Percentiles rank a stretch among this genome's conserved stretches.
Conservation (phyloP, 352 stramenopile species). For the Phytophthora citrophthora region DNA sequence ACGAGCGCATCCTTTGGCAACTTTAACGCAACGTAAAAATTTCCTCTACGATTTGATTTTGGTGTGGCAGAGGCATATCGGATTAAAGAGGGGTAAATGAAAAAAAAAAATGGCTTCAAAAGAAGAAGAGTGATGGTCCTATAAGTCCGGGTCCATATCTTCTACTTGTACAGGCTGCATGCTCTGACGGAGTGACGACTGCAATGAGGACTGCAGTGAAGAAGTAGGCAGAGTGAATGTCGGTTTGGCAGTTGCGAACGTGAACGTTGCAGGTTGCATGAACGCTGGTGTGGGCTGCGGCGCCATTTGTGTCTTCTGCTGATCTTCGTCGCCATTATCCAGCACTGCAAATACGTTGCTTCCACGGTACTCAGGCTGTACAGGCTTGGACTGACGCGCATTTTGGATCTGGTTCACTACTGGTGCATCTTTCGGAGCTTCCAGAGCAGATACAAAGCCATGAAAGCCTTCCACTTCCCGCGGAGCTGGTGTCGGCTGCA, state of each 20-base stretch:
- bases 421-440: constrained; percentile 51
- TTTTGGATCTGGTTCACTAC: constrained; percentile 28
- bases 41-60: not conserved
- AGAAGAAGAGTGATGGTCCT: constrained; percentile 3
- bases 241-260: constrained; percentile 38
- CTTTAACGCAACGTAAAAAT: not conserved
- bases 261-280: constrained; percentile 77
- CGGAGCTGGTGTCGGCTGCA: constrained; percentile 10
- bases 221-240: constrained; percentile 31
- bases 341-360: constrained; percentile 75
- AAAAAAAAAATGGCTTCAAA: not conserved
- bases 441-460: constrained; percentile 69
- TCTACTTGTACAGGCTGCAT: constrained; percentile 14
- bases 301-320: constrained; percentile 15
- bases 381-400: constrained; percentile 27
- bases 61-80: not conserved
- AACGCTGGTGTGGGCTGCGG: constrained; percentile 35
- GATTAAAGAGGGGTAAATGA: not conserved
- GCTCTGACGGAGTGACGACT: constrained; percentile 28
- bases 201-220: constrained; percentile 20
- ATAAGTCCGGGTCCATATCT: constrained; percentile 75
- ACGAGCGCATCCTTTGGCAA: not conserved
- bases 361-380: constrained; percentile 41
- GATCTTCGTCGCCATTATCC: constrained; percentile 56
- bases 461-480: constrained; percentile 73